phyloP scores from a whole-genome alignment of 139 green algal genomes.

The Axilococcus clingmanii region DNA sequence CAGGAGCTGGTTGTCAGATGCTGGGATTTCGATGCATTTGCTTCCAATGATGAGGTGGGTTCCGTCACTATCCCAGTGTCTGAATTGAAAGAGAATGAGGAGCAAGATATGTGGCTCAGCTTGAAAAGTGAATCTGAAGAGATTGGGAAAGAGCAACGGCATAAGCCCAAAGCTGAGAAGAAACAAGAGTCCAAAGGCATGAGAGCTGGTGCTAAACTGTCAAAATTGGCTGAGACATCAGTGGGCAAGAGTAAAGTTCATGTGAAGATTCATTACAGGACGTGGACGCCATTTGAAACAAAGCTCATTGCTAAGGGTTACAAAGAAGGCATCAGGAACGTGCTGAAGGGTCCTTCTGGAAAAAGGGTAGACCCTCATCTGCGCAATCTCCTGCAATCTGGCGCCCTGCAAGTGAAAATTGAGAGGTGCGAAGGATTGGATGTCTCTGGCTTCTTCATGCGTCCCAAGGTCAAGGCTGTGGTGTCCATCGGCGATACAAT shows the following conservation, averaged over 20 bases:
- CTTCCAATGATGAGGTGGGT: constrained; percentile 1
- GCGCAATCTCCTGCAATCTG: neutral
- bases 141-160: neutral
- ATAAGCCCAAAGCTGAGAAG: too few species aligned
- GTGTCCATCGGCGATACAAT: neutral
- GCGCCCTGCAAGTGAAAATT: neutral
- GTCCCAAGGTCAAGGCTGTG: too few species aligned
- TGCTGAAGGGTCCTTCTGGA: neutral
- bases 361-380: neutral
- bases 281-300: neutral
- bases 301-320: neutral
- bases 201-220: neutral
- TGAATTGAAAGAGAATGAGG: neutral
- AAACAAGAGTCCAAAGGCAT: neutral
- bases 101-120: constrained; percentile 1
- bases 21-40: constrained; percentile 3
- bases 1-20: neutral
- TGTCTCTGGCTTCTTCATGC: neutral
- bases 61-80: neutral
- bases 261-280: neutral
- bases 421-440: neutral
- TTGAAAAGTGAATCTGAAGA: neutral
- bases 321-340: neutral
- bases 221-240: neutral
- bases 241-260: neutral